These are phyloP conservation scores for Vitis cinerea DNA, from an alignment of 164 flowering plant species.

Conservation along the genomic window DNA sequence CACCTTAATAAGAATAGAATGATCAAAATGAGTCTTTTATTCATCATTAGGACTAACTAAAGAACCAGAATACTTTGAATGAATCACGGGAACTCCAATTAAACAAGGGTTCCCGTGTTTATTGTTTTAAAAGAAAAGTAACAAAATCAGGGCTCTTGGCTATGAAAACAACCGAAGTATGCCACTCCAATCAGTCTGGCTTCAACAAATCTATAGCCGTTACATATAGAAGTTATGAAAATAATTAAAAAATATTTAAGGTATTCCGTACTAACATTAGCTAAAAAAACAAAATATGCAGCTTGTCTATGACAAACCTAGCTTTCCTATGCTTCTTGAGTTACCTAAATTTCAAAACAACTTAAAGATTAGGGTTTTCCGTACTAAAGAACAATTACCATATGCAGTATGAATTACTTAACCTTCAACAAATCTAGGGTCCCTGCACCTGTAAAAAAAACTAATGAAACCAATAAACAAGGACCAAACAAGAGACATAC, in stretches of 20 bases:
- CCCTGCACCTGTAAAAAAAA: not conserved
- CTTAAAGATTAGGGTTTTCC: not conserved
- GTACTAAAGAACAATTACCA: not conserved
- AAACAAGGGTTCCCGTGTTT: no score
- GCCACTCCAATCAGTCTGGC: not conserved
- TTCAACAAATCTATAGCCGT: not conserved
- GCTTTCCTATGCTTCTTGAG: not conserved
- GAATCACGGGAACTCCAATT: no score
- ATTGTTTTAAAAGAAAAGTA: no score
- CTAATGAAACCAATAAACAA: not conserved
- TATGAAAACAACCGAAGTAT: not conserved
- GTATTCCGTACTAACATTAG: not conserved
- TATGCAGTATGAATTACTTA: not conserved
- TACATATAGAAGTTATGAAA: no score
- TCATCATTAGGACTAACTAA: no score
- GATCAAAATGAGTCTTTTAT: not conserved
- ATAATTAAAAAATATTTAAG: not conserved
- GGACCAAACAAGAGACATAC: conserved; percentile 42
- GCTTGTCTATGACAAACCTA: not conserved
- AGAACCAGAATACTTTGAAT: no score
- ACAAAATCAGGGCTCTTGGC: no score
- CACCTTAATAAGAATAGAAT: not conserved
- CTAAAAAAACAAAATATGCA: not conserved
- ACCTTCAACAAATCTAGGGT: not conserved
- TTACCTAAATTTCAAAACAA: not conserved